Evolutionary conservation across 257 asterid species (phyloP).

Genomic region (Linaria vulgaris): DNA sequence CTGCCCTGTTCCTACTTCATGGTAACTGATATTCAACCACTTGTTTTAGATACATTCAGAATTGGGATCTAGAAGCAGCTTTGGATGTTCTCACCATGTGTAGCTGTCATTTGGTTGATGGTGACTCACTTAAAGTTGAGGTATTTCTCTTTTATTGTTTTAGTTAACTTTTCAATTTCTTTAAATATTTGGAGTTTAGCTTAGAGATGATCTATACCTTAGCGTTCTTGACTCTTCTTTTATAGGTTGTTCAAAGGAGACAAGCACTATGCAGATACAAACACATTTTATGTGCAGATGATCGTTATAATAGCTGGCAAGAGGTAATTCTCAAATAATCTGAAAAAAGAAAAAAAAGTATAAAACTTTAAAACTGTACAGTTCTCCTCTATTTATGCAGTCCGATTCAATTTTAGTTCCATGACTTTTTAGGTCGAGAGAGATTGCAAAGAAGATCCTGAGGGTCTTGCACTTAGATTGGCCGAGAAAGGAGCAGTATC

Average conservation of each 20-base stretch:
- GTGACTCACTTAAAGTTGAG: constrained; percentile 68
- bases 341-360: constrained; percentile 17
- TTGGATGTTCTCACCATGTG: constrained; percentile 95
- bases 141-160: constrained; percentile 37
- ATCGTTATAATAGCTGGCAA: constrained; percentile 84
- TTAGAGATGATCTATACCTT: constrained; percentile 20
- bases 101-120: constrained; percentile 75
- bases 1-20: constrained; percentile 17
- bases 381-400: constrained; percentile 6
- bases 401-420: constrained; percentile 8
- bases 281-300: constrained; percentile 91
- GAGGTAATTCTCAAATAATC: constrained; percentile 51
- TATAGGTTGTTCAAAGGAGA: constrained; percentile 78
- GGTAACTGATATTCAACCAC: constrained; percentile 16
- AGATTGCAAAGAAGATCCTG: constrained; percentile 93
- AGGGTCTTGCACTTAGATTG: constrained; percentile 95
- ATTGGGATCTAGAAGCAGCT: constrained; percentile 95
- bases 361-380: background rate
- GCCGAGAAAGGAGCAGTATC: constrained; percentile 98
- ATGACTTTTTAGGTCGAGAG: constrained; percentile 65
- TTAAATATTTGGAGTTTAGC: constrained; percentile 13
- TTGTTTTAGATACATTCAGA: constrained; percentile 64
- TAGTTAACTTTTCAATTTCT: constrained; percentile 12
- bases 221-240: constrained; percentile 20
- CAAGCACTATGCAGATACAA: constrained; percentile 83